These are phyloP conservation scores for Pythium guiyangense DNA, from an alignment of 352 stramenopile species.

Conservation along the genomic window DNA sequence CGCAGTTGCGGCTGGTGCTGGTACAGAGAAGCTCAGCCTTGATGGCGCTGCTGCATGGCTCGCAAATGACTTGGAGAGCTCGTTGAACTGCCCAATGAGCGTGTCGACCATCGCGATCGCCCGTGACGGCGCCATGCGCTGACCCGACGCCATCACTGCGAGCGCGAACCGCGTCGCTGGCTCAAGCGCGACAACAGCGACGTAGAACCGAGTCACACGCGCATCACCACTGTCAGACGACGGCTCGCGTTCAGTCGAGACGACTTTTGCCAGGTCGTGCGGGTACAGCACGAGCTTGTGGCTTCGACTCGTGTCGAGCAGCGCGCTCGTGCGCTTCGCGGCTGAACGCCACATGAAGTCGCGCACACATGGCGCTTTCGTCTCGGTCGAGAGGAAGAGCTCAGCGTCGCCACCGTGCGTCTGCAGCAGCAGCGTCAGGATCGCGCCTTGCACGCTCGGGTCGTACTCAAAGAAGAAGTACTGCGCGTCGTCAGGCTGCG, in stretches of 20 bases:
- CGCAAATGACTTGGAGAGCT: constrained; percentile 38
- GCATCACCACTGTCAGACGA: background rate
- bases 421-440: constrained; percentile 61
- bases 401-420: constrained; percentile 40
- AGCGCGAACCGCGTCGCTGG: constrained; percentile 39
- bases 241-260: background rate
- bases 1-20: background rate
- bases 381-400: constrained; percentile 68
- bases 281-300: constrained; percentile 60
- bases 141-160: constrained; percentile 53
- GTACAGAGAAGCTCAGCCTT: no score
- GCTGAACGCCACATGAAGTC: constrained; percentile 70
- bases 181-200: constrained; percentile 46
- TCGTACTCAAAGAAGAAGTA: constrained; percentile 64
- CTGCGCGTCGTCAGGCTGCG: constrained; percentile 14
- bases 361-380: constrained; percentile 47
- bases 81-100: constrained; percentile 68
- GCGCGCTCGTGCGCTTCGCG: constrained; percentile 8
- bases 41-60: background rate
- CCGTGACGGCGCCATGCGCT: constrained; percentile 47
- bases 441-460: constrained; percentile 27
- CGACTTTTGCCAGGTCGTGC: constrained; percentile 32
- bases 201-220: constrained; percentile 33
- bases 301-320: constrained; percentile 16
- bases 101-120: constrained; percentile 62